A percentile compares a stretch with the other conserved stretches of the same genome.
Conservation (phyloP, 2,329 filamentous ascomycete genomes). For the Penicillium glabrum region DNA sequence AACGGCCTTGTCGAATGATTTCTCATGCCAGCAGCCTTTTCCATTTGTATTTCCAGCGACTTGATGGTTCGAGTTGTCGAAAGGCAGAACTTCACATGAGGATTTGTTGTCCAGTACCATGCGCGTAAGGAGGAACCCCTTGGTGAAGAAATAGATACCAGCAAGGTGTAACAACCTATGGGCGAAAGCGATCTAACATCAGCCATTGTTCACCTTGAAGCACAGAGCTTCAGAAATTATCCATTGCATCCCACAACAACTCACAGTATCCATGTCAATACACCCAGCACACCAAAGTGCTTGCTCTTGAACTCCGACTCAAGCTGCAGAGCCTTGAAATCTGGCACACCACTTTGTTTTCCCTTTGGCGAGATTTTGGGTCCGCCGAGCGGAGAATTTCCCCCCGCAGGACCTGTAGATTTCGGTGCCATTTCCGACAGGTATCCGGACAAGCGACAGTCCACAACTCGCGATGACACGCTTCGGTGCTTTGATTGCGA, state of each 20-base stretch:
- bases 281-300: constrained; percentile 38
- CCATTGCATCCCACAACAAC: constrained; percentile 11
- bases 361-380: constrained; percentile 8
- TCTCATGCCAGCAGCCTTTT: constrained; percentile 92
- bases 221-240: background rate
- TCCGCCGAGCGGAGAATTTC: background rate
- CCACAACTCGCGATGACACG: background rate
- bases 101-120: constrained; percentile 77
- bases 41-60: constrained; percentile 34
- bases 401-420: background rate
- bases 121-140: constrained; percentile 88
- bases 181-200: background rate
- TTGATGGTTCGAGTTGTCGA: constrained; percentile 42
- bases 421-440: background rate
- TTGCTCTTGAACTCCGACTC: constrained; percentile 41
- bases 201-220: background rate
- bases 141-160: constrained; percentile 89
- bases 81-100: constrained; percentile 67
- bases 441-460: background rate
- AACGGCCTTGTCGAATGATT: constrained; percentile 87
- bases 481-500: background rate
- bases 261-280: constrained; percentile 44
- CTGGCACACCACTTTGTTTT: constrained; percentile 28
- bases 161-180: constrained; percentile 67
- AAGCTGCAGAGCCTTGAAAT: constrained; percentile 27